Evolutionary conservation across 2,329 filamentous ascomycete genomes (phyloP).

Genomic region (Mycosphaerella sp.): DNA sequence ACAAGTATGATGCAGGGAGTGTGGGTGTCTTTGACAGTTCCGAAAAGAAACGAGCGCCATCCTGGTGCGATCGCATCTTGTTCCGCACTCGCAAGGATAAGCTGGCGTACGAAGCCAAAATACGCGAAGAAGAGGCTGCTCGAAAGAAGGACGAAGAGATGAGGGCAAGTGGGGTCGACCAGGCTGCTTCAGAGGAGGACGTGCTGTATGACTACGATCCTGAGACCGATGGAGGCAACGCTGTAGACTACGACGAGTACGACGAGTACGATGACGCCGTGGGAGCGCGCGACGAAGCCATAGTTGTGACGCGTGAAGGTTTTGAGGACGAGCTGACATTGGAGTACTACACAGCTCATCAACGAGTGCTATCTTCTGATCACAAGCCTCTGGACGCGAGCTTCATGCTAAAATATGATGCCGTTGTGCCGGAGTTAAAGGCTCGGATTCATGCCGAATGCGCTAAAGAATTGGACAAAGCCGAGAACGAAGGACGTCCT

Average conservation of each 20-base stretch:
- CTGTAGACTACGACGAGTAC: constrained; percentile 51
- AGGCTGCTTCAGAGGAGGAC: constrained; percentile 67
- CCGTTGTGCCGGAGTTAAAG: constrained; percentile 78
- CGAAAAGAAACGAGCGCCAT: constrained; percentile 85
- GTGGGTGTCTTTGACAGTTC: constrained; percentile 89
- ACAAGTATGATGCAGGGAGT: constrained; percentile 97
- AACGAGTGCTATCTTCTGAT: constrained; percentile 84
- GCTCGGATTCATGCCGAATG: constrained; percentile 79
- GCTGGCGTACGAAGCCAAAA: constrained; percentile 54
- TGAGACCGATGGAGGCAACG: constrained; percentile 60
- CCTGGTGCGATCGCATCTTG: constrained; percentile 94
- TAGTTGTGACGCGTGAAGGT: constrained; percentile 53
- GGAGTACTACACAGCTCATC: constrained; percentile 78
- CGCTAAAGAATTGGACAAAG: constrained; percentile 77
- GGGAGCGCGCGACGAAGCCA: constrained; percentile 44
- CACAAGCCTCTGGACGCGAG: constrained; percentile 86
- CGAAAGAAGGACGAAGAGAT: constrained; percentile 76
- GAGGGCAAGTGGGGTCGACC: constrained; percentile 68
- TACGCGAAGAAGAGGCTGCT: constrained; percentile 59
- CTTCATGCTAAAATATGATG: constrained; percentile 79
- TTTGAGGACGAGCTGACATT: constrained; percentile 50
- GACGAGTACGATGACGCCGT: constrained; percentile 43
- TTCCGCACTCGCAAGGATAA: constrained; percentile 71
- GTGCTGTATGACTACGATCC: constrained; percentile 89
- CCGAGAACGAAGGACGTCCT: constrained; percentile 84